Evolutionary conservation across 2,329 filamentous ascomycete genomes (phyloP).

Genomic region (Dactylellina haptotyla): DNA sequence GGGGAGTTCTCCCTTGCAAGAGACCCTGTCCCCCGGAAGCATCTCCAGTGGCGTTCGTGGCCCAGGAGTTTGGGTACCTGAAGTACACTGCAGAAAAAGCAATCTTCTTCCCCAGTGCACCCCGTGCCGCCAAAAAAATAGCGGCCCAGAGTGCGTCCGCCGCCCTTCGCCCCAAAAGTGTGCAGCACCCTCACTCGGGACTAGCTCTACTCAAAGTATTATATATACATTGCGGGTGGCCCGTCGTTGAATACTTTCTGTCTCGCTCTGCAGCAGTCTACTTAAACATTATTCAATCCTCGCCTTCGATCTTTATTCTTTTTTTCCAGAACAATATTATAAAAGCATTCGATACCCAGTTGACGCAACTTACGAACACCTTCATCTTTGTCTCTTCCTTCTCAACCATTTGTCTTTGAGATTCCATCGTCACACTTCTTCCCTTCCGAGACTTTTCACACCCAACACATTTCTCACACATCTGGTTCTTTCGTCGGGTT

Average conservation of each 20-base stretch:
- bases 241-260: constrained; percentile 33
- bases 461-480: constrained; percentile 26
- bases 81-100: constrained; percentile 35
- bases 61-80: constrained; percentile 40
- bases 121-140: constrained; percentile 16
- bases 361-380: constrained; percentile 31
- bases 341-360: constrained; percentile 48
- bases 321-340: constrained; percentile 34
- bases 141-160: constrained; percentile 37
- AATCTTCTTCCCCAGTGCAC: constrained; percentile 1
- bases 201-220: constrained; percentile 39
- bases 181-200: constrained; percentile 30
- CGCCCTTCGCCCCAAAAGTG: constrained; percentile 16
- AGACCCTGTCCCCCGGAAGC: constrained; percentile 11
- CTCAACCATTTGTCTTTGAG: constrained; percentile 30
- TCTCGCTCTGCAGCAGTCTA: constrained; percentile 38
- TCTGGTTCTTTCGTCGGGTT: constrained; percentile 9
- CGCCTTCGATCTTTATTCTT: constrained; percentile 38
- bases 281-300: constrained; percentile 49
- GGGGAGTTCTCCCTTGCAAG: constrained; percentile 14
- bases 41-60: neutral
- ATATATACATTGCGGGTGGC: constrained; percentile 49
- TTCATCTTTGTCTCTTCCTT: constrained; percentile 15
- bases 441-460: constrained; percentile 33
- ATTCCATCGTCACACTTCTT: constrained; percentile 3